Percentiles rank a stretch among this genome's conserved stretches.
Conservation (phyloP, 495 filamentous ascomycete species). For the Achaetomiella virescens region DNA sequence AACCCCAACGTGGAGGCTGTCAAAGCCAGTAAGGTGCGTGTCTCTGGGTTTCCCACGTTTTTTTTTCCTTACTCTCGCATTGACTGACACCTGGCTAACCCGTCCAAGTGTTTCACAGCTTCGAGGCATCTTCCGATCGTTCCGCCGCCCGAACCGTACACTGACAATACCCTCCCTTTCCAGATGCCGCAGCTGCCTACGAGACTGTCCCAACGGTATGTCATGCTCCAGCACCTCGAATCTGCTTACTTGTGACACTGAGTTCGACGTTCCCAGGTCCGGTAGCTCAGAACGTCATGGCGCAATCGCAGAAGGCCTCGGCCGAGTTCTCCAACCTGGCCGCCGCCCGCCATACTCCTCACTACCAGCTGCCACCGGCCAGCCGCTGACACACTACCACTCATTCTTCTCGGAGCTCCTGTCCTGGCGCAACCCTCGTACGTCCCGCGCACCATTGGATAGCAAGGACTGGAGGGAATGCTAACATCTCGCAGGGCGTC, state of each 20-base stretch:
- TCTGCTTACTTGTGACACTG: constrained; percentile 12
- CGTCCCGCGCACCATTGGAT: constrained; percentile 20
- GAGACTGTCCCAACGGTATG: constrained; percentile 38
- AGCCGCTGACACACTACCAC: constrained; percentile 91
- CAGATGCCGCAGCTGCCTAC: constrained; percentile 40
- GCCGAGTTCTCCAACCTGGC: constrained; percentile 72
- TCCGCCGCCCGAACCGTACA: not conserved
- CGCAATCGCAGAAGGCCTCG: constrained; percentile 62
- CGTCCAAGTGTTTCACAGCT: constrained; percentile 27
- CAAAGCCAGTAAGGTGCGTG: constrained; percentile 45
- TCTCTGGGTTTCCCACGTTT: not conserved
- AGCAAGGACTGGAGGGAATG: constrained; percentile 47
- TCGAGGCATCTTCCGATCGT: constrained; percentile 12
- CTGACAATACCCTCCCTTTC: constrained; percentile 16
- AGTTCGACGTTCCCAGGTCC: constrained; percentile 49
- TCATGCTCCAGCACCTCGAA: not conserved
- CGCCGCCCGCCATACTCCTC: constrained; percentile 60
- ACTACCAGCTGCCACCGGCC: constrained; percentile 68
- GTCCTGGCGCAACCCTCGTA: constrained; percentile 53
- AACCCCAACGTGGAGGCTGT: constrained; percentile 28
- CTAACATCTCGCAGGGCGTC: constrained; percentile 55
- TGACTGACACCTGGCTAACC: constrained; percentile 27
- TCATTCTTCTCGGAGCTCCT: constrained; percentile 89
- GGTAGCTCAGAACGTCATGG: constrained; percentile 69
- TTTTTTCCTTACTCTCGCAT: not conserved